A percentile compares a stretch with the other conserved stretches of the same genome.
phyloP scores from a whole-genome alignment of 306 rosid genomes.

The Phaseolus lunatus region DNA sequence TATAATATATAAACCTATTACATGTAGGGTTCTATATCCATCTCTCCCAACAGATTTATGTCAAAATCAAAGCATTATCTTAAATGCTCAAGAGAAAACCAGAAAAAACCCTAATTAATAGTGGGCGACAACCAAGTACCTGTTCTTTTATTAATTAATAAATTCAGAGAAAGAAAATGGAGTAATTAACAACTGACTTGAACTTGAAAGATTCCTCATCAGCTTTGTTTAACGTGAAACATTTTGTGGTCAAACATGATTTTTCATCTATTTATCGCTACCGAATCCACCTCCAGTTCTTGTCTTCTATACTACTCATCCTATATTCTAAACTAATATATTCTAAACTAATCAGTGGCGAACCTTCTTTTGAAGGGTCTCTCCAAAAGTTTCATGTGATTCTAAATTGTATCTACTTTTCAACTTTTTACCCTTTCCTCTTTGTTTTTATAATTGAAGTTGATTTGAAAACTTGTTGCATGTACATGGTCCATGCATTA shows the following conservation, averaged over 20 bases:
- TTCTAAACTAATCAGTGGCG: slow-evolving; percentile 3
- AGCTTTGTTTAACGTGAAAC: slow-evolving; percentile 25
- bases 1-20: neutral
- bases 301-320: slow-evolving; percentile 35
- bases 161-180: neutral
- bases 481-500: neutral
- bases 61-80: slow-evolving; percentile 56
- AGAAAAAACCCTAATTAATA: slow-evolving; percentile 13
- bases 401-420: neutral
- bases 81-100: slow-evolving; percentile 25
- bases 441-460: no score
- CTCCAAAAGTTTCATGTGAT: slow-evolving; percentile 1
- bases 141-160: neutral
- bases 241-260: slow-evolving; percentile 50
- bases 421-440: no score
- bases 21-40: slow-evolving; percentile 36
- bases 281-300: neutral
- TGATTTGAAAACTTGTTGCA: neutral
- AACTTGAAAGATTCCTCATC: slow-evolving; percentile 29
- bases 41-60: slow-evolving; percentile 47
- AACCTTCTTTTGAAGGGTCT: neutral
- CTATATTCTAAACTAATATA: no score
- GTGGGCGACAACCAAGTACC: slow-evolving; percentile 25
- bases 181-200: neutral
- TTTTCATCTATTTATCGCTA: neutral